Evolutionary conservation across 371 early-diverging fungal genomes (phyloP), one percentile per base, ranked within the genome.

Genomic region (Fennellomyces sp.): DNA sequence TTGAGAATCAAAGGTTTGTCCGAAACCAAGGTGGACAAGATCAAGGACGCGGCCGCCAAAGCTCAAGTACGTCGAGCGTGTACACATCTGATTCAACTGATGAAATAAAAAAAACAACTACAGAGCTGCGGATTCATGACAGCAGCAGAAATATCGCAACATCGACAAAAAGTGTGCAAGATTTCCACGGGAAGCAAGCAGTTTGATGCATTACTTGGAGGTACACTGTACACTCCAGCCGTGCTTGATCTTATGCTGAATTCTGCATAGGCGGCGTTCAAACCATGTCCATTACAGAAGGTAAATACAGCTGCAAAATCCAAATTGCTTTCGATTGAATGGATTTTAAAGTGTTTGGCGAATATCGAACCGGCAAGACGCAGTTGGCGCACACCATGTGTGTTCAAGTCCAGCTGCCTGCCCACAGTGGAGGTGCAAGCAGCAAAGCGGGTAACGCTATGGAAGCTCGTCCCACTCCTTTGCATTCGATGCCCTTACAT

Each of bases 121-220:
- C n/a, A 78, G 78, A 62, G 61, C 0, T 68, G 65, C 57, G 70
- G 73, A 11, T 97, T 98, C 75, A 88, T 93, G 13, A 92, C 97
- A 2, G 99, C 95, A 0, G 82, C 91, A 23, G 93, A 94, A 59
- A 88, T 90, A 52, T 85, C 92, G 29, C 61, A 84, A 31, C 89
- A 91, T 56, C 84, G 99, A 65, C 69, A 79, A 56, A 90, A 95
- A 38, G 85, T 97, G 33, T 79, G 94, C 52, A 83, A 76, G 30
- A 87, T 98, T 11, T 87, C 91, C 1, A 97, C 98, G 1, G 99
- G 99, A 0, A 88, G 94, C 19, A 86, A 90, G 54, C 94, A 94
- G 60, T 77, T 99, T 23, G 98, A 98, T 69, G 80, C 85, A 31
- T 81, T 98, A 11, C 78, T 97, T 12, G 94, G 95, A 63, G 95